These are phyloP conservation scores for Trichophyton simii DNA, from an alignment of 2,329 filamentous ascomycete genomes.

Conservation along the genomic window DNA sequence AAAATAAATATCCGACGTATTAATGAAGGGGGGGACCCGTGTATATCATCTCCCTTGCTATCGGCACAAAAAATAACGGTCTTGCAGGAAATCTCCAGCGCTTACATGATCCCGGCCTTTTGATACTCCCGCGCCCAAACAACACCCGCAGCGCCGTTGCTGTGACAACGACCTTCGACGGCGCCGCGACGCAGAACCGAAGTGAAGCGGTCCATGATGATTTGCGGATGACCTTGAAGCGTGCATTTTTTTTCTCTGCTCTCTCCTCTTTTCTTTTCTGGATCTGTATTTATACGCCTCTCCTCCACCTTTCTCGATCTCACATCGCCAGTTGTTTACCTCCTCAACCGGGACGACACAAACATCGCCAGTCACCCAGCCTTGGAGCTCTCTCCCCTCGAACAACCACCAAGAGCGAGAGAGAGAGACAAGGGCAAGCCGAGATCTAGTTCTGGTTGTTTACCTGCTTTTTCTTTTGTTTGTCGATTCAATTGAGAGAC, in stretches of 20 bases:
- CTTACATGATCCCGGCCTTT: background rate
- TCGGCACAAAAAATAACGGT: background rate
- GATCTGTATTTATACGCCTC: background rate
- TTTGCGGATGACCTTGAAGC: background rate
- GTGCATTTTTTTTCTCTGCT: background rate
- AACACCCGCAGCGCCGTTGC: background rate
- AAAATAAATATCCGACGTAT: background rate
- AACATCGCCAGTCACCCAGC: background rate
- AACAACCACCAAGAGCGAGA: background rate
- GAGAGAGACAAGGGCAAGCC: background rate
- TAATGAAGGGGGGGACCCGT: background rate
- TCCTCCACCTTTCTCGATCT: background rate
- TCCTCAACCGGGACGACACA: background rate
- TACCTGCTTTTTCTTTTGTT: background rate
- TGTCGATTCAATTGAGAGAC: background rate
- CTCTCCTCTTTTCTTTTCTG: background rate
- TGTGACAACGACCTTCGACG: constrained; percentile 4
- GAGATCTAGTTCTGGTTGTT: background rate
- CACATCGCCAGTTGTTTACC: background rate
- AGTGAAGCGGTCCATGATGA: constrained; percentile 2
- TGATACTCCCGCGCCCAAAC: background rate
- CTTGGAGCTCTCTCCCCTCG: background rate
- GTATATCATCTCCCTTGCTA: background rate
- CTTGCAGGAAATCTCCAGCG: background rate
- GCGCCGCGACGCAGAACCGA: constrained; percentile 1